Percentiles rank a stretch among this genome's conserved stretches.
Evolutionary conservation across 1,139 yeast genomes (phyloP).

Genomic region (Schwanniomyces etchellsii): DNA sequence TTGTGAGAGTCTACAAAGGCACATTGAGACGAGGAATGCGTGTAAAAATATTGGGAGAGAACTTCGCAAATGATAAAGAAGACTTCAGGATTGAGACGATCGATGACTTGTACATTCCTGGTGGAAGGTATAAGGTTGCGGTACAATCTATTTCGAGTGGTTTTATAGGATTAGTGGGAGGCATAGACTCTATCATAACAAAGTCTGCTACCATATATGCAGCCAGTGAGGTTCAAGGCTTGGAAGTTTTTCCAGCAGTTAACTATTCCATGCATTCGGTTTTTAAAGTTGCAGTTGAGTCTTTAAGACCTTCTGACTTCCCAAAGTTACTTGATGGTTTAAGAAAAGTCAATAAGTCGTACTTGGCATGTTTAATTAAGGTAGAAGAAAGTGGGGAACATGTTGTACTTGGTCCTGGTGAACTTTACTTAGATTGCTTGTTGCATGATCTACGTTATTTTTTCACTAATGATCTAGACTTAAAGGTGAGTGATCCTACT

Average conservation of each 20-base stretch:
- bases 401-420: constrained; percentile 78
- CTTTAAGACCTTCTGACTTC: constrained; percentile 70
- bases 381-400: constrained; percentile 92
- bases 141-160: constrained; percentile 58
- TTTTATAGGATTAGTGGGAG: constrained; percentile 59
- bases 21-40: constrained; percentile 39
- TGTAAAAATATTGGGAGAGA: constrained; percentile 56
- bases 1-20: constrained; percentile 64
- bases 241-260: constrained; percentile 31
- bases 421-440: constrained; percentile 78
- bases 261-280: constrained; percentile 52
- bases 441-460: constrained; percentile 68
- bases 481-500: constrained; percentile 82
- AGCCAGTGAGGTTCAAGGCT: constrained; percentile 1
- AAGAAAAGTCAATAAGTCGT: constrained; percentile 55
- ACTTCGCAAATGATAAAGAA: constrained; percentile 44
- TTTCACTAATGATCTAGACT: constrained; percentile 55
- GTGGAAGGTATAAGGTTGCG: constrained; percentile 65
- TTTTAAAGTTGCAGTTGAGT: constrained; percentile 80
- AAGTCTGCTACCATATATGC: constrained; percentile 56
- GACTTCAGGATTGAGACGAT: constrained; percentile 45
- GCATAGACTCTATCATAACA: constrained; percentile 49
- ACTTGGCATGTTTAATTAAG: constrained; percentile 58
- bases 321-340: constrained; percentile 70
- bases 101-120: constrained; percentile 51